Evolutionary conservation across 495 filamentous ascomycete genomes (phyloP).

Genomic region (Neurospora intermedia): DNA sequence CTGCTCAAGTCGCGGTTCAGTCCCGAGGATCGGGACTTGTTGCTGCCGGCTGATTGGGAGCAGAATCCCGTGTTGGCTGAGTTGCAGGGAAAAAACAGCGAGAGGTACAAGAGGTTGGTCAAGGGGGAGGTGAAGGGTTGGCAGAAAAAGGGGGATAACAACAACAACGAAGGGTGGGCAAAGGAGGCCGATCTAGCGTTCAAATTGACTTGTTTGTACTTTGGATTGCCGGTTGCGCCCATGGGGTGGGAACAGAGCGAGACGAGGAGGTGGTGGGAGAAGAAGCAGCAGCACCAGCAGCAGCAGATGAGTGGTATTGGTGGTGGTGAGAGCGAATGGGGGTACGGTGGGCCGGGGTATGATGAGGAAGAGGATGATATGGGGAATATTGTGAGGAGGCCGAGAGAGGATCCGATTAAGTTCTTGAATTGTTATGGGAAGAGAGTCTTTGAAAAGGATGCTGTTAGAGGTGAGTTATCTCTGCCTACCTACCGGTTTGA

Average conservation of each 20-base stretch:
- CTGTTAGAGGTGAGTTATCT: neutral
- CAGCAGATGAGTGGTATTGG: neutral
- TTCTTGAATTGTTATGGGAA: constrained; percentile 7
- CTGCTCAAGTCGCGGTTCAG: constrained; percentile 11
- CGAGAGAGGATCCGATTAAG: constrained; percentile 1
- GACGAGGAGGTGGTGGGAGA: neutral
- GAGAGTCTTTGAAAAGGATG: constrained; percentile 4
- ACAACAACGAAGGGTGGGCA: neutral
- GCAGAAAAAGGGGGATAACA: neutral
- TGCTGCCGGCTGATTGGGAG: constrained; percentile 6
- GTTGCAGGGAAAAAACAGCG: constrained; percentile 12
- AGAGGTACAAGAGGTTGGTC: constrained; percentile 10
- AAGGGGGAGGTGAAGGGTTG: neutral
- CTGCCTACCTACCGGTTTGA: neutral
- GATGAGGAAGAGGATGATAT: constrained; percentile 4
- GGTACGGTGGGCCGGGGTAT: neutral
- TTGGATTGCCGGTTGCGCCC: constrained; percentile 20
- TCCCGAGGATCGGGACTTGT: constrained; percentile 7
- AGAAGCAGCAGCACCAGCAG: neutral
- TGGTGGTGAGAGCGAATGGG: neutral
- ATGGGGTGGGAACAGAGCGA: constrained; percentile 5
- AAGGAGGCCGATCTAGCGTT: constrained; percentile 10
- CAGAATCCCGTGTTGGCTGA: constrained; percentile 5
- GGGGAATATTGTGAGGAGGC: neutral
- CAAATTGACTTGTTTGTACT: constrained; percentile 18